Evolutionary conservation across 768 basidiomycete species (phyloP).

Genomic region (Naganishia kalamii): DNA sequence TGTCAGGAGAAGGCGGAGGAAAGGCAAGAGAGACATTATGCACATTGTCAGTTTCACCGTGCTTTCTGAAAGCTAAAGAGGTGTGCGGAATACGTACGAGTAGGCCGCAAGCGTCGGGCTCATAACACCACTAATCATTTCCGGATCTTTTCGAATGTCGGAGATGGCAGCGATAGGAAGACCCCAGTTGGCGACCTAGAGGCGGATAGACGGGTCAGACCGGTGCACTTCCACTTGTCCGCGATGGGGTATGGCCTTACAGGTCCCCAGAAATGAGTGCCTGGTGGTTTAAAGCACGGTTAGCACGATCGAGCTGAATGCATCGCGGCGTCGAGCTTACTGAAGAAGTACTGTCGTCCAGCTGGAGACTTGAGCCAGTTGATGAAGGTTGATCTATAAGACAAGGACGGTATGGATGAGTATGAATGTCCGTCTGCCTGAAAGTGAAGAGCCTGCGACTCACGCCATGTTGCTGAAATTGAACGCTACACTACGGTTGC

Average conservation of each 20-base stretch:
- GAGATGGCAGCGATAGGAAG: constrained; percentile 86
- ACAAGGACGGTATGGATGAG: too few species aligned
- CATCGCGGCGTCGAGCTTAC: constrained; percentile 51
- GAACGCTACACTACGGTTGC: neutral
- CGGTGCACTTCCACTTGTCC: neutral
- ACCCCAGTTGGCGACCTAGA: constrained; percentile 90
- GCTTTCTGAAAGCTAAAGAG: neutral
- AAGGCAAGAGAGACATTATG: neutral
- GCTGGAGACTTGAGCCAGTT: constrained; percentile 87
- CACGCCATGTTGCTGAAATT: neutral
- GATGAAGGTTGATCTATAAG: constrained; percentile 52
- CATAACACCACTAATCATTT: constrained; percentile 95
- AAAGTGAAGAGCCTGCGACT: neutral
- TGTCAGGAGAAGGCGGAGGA: constrained; percentile 27
- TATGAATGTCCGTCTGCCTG: neutral
- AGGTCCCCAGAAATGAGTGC: constrained; percentile 97
- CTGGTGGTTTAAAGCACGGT: constrained; percentile 48
- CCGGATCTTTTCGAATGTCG: constrained; percentile 87
- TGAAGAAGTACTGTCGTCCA: constrained; percentile 89
- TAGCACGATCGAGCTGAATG: constrained; percentile 20
- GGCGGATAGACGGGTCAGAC: constrained; percentile 41
- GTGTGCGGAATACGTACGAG: constrained; percentile 61
- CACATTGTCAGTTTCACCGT: too few species aligned
- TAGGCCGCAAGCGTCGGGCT: constrained; percentile 81
- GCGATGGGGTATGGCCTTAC: constrained; percentile 48